Base-by-base conservation (phyloP, 140 eudicot species). In the Cichorium intybus region DNA sequence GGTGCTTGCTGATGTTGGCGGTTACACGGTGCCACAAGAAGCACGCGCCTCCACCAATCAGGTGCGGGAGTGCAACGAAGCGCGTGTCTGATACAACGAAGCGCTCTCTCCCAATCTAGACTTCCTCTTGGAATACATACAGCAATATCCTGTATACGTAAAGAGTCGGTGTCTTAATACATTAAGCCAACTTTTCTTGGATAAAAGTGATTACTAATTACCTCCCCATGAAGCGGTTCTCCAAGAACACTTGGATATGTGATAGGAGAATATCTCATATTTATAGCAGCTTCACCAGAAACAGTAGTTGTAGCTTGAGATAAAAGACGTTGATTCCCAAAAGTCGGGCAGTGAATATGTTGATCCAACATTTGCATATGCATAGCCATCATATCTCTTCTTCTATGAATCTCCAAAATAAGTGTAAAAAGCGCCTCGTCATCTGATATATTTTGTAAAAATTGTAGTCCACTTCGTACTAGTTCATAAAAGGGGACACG, bases 171-270 rank as follows among this genome's bases (percentile, higher is more conserved):
- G n/a, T n/a, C 41, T 34, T 34, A 34, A 34, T 12, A 11, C 12
- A 34, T 34, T 34, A 34, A 9, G 41, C 9, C 41, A 34, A n/a
- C n/a, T n/a, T n/a, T n/a, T n/a, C n/a, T n/a, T 41, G 10, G 15
- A 24, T 57, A 39, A 39, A 78, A 53, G 66, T 61, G 55, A 60
- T 71, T 52, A 90, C 97, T 61, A 50, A 60, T 71, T 52, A 90
- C 97, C 97, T 90, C 97, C 69, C 97, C 97, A 65, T 90, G 95
- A 77, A 90, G 53, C 10, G 95, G 88, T 74, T 90, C 97, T 39
- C 97, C 97, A 28, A 90, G 95, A 66, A 90, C 94, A 78, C 97
- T 87, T 51, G 97, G 95, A 81, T 90, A 90, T 34, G 97, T 90
- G 62, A 90, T 90, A 26, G 97, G 97, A 7, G 97, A 84, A 82